These are phyloP conservation scores for Hawksworthiomyces lignivorus DNA, from an alignment of 2,329 filamentous ascomycete genomes.

Conservation along the genomic window DNA sequence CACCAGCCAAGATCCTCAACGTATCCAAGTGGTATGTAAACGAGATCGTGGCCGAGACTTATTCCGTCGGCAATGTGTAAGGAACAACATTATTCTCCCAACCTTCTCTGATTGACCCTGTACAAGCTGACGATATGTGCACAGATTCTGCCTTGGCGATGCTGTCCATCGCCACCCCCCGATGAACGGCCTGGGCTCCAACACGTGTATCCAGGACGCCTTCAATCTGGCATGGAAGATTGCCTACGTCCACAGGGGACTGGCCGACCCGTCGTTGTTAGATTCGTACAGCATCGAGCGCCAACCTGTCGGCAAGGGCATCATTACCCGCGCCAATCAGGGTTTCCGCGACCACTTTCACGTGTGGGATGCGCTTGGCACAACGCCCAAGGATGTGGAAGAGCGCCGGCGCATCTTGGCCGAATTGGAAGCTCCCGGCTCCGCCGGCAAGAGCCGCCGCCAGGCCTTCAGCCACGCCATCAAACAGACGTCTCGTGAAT, in stretches of 20 bases:
- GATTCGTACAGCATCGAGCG: constrained; percentile 37
- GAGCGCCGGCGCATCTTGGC: constrained; percentile 30
- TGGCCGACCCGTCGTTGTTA: constrained; percentile 30
- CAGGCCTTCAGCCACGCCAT: constrained; percentile 33
- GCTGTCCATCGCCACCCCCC: constrained; percentile 52
- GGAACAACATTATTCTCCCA: too few species aligned
- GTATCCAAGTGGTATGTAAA: constrained; percentile 54
- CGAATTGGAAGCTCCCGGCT: constrained; percentile 31
- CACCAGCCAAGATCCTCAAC: constrained; percentile 42
- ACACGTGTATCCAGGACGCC: constrained; percentile 51
- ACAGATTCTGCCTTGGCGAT: constrained; percentile 50
- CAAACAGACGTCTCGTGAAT: constrained; percentile 37
- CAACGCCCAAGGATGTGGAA: constrained; percentile 29
- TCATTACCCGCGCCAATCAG: constrained; percentile 50
- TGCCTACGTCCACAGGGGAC: constrained; percentile 32
- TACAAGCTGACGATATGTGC: too few species aligned
- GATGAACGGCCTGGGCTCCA: constrained; percentile 47
- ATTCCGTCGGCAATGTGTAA: constrained; percentile 28
- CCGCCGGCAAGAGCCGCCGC: constrained; percentile 30
- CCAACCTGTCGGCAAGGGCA: constrained; percentile 38
- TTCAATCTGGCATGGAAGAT: constrained; percentile 51
- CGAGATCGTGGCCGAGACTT: constrained; percentile 51
- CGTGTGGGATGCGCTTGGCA: constrained; percentile 39
- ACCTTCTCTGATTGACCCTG: too few species aligned
- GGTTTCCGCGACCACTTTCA: constrained; percentile 43